Evolutionary conservation across 2,329 filamentous ascomycete genomes (phyloP), one percentile per base, ranked within the genome.

Genomic region (Trichoderma sp.): DNA sequence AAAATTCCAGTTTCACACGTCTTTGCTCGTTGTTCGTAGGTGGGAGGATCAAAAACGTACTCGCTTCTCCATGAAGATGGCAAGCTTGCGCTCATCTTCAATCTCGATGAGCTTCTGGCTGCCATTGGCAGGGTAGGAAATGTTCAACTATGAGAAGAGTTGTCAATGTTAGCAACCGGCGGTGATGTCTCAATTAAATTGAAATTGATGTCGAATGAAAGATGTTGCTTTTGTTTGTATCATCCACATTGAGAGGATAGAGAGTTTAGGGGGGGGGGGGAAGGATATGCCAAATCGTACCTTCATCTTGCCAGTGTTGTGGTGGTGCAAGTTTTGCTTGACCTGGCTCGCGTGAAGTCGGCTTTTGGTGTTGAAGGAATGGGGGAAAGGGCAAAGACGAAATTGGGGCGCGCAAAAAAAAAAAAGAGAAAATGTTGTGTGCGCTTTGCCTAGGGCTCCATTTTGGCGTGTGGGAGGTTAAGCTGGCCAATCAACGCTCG

Each of bases 41-140:
- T 58, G 60, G 59, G 30, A 8, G 8, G 1, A 32, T 11, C 11
- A 58, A 74, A 69, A 74, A 88, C 89, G 82, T 90, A 91, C 91
- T 85, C 93, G 92, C 89, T 94, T 94, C 85, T 98, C 96, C 91
- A 97, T 94, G 90, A 98, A 98, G 87, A 96, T 89, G 83, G 93
- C 92, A 84, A 98, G 90, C 90, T 97, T 97, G 87, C 94, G 94
- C 86, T 99, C 96, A 92, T 99, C 96, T 82, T 99, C 96, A 79
- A 99, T 87, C 79, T 99, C 96, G 87, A 99, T 91, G 83, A 99
- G 89, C 90, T 99, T 99, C 86, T 99, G 96, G 82, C 94, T 96
- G 90, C 96, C 96, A 87, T 98, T 98, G 90, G 95, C 93, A 86
- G 96, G 96, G 91, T 94, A 97, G 79, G 84, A 87, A 80, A 89